phyloP scores from a whole-genome alignment of 176 grass and related monocot species.

The Aechmea fasciata region DNA sequence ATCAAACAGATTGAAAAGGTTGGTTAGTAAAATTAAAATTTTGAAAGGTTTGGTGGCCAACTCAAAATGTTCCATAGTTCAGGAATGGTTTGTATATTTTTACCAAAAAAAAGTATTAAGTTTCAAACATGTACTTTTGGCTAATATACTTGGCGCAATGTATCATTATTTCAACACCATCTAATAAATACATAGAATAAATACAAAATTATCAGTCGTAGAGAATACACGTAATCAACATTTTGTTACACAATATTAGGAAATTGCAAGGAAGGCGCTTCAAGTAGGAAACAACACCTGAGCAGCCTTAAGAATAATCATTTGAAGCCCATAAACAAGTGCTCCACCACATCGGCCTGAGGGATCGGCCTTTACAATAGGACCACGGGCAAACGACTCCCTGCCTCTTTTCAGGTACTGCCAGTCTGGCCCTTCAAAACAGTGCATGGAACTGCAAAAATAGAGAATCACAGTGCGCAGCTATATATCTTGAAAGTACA shows the following conservation, averaged over 20 bases:
- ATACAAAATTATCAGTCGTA: too few relatives aligned
- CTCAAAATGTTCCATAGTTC: too few relatives aligned
- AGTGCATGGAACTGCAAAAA: conserved; percentile 90
- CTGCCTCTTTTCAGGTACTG: conserved; percentile 89
- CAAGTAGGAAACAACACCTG: conserved; percentile 45
- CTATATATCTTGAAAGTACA: not conserved
- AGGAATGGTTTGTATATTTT: too few relatives aligned
- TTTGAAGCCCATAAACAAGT: conserved; percentile 78
- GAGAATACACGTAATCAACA: too few relatives aligned
- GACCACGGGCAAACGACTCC: conserved; percentile 82
- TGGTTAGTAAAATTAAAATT: too few relatives aligned
- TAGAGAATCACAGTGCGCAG: conserved; percentile 1
- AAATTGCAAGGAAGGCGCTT: conserved; percentile 8
- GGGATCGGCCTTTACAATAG: conserved; percentile 74
- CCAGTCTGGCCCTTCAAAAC: conserved; percentile 96
- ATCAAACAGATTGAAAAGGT: too few relatives aligned
- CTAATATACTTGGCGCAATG: too few relatives aligned
- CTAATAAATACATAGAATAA: too few relatives aligned
- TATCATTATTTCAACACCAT: too few relatives aligned
- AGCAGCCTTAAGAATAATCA: conserved; percentile 76
- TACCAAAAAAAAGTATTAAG: too few relatives aligned
- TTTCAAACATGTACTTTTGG: too few relatives aligned
- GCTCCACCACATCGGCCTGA: conserved; percentile 67
- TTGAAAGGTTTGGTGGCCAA: too few relatives aligned
- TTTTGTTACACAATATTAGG: not conserved